Percentiles rank a stretch among this genome's conserved stretches.
Evolutionary conservation across 2,329 filamentous ascomycete species (phyloP).

Genomic region (Plectosphaerella cucumerina): DNA sequence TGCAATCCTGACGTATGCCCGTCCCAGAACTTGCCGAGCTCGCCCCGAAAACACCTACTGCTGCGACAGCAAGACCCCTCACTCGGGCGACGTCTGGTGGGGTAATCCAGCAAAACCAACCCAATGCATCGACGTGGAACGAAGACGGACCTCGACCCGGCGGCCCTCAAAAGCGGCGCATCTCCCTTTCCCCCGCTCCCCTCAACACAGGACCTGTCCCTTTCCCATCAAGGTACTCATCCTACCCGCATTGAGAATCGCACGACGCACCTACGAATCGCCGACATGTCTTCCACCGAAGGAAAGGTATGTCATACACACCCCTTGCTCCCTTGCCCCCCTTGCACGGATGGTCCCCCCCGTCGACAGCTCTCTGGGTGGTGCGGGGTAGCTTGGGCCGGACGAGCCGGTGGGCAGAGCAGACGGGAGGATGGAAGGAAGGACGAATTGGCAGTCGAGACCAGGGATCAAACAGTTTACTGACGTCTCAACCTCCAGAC

Average conservation of each 20-base stretch:
- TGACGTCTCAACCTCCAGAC: constrained; percentile 49
- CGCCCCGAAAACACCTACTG: background rate
- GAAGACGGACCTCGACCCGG: too few species aligned
- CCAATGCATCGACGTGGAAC: too few species aligned
- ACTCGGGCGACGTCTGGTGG: background rate
- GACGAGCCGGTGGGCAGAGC: background rate
- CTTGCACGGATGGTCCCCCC: background rate
- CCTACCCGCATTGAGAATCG: background rate
- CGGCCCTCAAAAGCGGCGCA: too few species aligned
- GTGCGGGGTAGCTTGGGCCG: constrained; percentile 11
- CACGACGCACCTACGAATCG: constrained; percentile 3
- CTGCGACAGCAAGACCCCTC: background rate
- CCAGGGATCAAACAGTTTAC: background rate
- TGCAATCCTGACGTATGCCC: constrained; percentile 1
- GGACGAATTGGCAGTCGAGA: background rate
- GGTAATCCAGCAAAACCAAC: background rate
- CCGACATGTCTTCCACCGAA: constrained; percentile 14
- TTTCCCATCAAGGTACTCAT: constrained; percentile 14
- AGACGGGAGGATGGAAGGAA: too few species aligned
- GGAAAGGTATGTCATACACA: constrained; percentile 13
- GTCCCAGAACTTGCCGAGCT: constrained; percentile 1
- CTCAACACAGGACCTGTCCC: background rate
- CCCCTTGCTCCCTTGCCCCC: too few species aligned
- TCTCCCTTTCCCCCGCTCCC: background rate
- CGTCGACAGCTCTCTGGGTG: background rate